Percentiles rank a stretch among this genome's conserved stretches.
phyloP scores from a whole-genome alignment of 2,329 filamentous ascomycete species.

The Aspergillus latus region DNA sequence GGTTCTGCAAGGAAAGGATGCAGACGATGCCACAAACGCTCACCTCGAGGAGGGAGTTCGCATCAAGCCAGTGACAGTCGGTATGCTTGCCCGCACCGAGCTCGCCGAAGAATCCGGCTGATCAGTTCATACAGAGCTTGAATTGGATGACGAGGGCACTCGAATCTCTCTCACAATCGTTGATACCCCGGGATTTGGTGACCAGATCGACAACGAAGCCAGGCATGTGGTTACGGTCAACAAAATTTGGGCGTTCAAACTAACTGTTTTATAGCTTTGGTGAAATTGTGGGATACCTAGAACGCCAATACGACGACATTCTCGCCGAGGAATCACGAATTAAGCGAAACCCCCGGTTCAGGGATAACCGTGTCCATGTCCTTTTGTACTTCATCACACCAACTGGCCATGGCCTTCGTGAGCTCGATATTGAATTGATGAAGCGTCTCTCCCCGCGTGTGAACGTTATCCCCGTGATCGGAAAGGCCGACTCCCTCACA shows the following conservation, averaged over 20 bases:
- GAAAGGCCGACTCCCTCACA: constrained; percentile 95
- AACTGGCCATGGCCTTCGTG: constrained; percentile 93
- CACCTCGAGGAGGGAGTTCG: constrained; percentile 95
- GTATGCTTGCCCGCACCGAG: constrained; percentile 55
- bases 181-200: constrained; percentile 96
- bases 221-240: constrained; percentile 59
- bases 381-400: constrained; percentile 99
- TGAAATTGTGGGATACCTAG: constrained; percentile 96
- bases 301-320: constrained; percentile 99
- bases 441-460: constrained; percentile 96
- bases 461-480: constrained; percentile 98
- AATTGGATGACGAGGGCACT: constrained; percentile 96
- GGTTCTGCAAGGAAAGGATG: constrained; percentile 87
- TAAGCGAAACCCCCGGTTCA: constrained; percentile 99
- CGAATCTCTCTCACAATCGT: constrained; percentile 98
- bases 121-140: constrained; percentile 57
- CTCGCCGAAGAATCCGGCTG: constrained; percentile 10
- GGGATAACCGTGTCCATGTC: constrained; percentile 97
- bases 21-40: constrained; percentile 82
- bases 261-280: constrained; percentile 67
- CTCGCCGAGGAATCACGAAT: constrained; percentile 98
- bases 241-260: constrained; percentile 12
- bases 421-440: constrained; percentile 99
- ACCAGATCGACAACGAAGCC: constrained; percentile 98
- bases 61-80: constrained; percentile 97